phyloP scores from a whole-genome alignment of 2,329 filamentous ascomycete genomes.

The Phaeophleospora eucalypticola region DNA sequence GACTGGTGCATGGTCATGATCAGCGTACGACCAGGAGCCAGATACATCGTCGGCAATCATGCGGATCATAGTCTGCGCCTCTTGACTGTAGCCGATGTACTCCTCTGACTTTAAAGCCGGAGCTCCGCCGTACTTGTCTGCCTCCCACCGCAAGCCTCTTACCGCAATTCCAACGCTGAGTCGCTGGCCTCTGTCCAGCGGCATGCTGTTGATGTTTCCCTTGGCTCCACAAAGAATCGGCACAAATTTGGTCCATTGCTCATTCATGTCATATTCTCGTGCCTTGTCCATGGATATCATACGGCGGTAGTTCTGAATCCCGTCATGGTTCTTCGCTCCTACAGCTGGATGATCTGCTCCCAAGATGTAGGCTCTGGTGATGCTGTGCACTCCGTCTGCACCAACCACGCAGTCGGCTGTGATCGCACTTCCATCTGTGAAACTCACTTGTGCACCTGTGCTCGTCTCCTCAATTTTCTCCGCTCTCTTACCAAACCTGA shows the following conservation, averaged over 20 bases:
- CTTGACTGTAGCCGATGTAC: conserved; percentile 29
- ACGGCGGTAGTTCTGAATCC: conserved; percentile 32
- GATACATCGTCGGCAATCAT: conserved; percentile 27
- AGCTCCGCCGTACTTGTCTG: conserved; percentile 12
- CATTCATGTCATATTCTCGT: conserved; percentile 25
- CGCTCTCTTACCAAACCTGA: conserved; percentile 46
- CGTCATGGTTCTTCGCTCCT: conserved; percentile 29
- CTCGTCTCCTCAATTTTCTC: conserved; percentile 32
- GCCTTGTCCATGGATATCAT: conserved; percentile 30
- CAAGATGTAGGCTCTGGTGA: conserved; percentile 44
- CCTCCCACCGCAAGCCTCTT: conserved; percentile 20
- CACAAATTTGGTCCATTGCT: conserved; percentile 29
- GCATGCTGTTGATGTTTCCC: conserved; percentile 33
- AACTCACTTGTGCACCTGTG: conserved; percentile 37
- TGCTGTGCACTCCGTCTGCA: conserved; percentile 52
- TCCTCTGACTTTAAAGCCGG: conserved; percentile 11
- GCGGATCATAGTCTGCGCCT: conserved; percentile 26
- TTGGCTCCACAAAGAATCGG: conserved; percentile 31
- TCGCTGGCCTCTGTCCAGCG: conserved; percentile 28
- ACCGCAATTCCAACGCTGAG: conserved; percentile 29
- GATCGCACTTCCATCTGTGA: conserved; percentile 46
- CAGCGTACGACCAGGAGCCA: conserved; percentile 30
- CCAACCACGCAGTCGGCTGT: conserved; percentile 49
- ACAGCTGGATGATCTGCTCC: conserved; percentile 32
- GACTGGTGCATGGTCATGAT: conserved; percentile 34